These are phyloP conservation scores for Fonsecaea monophora DNA, from an alignment of 2,329 filamentous ascomycete species.

Conservation along the genomic window DNA sequence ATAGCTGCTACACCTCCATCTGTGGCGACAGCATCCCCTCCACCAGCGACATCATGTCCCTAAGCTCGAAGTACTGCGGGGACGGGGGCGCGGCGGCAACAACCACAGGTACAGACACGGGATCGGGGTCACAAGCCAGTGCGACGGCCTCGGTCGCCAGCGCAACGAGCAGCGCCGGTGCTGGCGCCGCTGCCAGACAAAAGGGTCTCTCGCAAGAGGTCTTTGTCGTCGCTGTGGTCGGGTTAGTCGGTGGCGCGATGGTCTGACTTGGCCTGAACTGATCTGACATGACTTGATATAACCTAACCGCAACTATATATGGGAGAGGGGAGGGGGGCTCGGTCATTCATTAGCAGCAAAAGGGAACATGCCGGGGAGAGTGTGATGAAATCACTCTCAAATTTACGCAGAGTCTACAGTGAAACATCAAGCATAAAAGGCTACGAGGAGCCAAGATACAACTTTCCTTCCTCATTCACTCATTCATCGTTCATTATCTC, in stretches of 20 bases:
- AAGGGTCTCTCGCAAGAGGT: neutral
- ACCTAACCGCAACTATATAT: no score
- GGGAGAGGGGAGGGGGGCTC: no score
- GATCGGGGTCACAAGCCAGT: neutral
- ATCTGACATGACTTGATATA: no score
- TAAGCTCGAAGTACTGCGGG: neutral
- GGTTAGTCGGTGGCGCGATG: neutral
- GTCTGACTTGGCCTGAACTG: neutral
- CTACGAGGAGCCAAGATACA: no score
- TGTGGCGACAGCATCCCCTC: neutral
- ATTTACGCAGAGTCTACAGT: no score
- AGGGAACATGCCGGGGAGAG: no score
- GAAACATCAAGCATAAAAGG: no score
- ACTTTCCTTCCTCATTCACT: no score
- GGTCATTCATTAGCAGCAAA: no score
- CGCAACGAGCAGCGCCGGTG: neutral
- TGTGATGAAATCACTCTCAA: no score
- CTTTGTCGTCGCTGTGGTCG: conserved; percentile 1
- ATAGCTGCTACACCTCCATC: conserved; percentile 1
- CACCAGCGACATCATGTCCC: neutral
- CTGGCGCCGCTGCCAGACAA: neutral
- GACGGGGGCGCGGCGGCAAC: neutral
- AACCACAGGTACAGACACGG: neutral
- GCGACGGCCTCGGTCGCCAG: conserved; percentile 2
- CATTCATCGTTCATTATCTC: no score